phyloP scores from a whole-genome alignment of 2,329 filamentous ascomycete species.

The Dactylellina parvicollis region DNA sequence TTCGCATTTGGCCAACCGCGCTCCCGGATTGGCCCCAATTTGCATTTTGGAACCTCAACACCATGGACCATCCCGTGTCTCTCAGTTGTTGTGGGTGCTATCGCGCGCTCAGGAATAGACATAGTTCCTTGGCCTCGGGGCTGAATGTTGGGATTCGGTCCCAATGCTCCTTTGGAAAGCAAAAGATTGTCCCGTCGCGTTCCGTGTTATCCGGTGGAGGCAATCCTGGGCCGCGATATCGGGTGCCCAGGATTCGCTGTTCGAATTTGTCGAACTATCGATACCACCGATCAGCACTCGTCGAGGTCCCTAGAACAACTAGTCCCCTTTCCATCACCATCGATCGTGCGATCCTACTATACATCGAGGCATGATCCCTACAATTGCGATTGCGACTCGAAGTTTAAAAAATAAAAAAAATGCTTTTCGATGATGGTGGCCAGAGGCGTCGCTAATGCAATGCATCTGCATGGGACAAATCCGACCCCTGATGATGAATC shows the following conservation, averaged over 20 bases:
- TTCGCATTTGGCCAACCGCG: conserved; percentile 24
- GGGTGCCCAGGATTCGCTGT: not conserved
- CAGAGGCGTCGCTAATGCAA: conserved; percentile 30
- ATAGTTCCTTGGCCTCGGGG: conserved; percentile 20
- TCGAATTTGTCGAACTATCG: conserved; percentile 3
- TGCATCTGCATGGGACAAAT: conserved; percentile 37
- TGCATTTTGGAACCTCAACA: conserved; percentile 22
- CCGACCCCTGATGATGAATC: conserved; percentile 13
- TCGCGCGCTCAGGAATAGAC: conserved; percentile 15
- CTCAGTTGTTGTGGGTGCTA: conserved; percentile 9
- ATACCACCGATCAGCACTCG: conserved; percentile 6
- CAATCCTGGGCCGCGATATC: conserved; percentile 25
- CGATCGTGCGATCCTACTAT: not conserved
- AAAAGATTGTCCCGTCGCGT: conserved; percentile 3
- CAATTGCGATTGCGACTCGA: conserved; percentile 1
- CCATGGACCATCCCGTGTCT: conserved; percentile 13
- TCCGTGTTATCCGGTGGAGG: conserved; percentile 39
- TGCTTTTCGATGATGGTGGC: conserved; percentile 19
- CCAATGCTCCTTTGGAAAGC: conserved; percentile 5
- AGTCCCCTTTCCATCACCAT: not conserved
- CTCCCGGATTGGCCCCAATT: not conserved
- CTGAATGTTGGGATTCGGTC: conserved; percentile 33
- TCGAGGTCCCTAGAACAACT: not conserved
- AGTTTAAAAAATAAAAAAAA: conserved; percentile 6
- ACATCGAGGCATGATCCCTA: not conserved